Conservation (phyloP, 176 grass and related monocot species). For the Bonia amplexicaulis region DNA sequence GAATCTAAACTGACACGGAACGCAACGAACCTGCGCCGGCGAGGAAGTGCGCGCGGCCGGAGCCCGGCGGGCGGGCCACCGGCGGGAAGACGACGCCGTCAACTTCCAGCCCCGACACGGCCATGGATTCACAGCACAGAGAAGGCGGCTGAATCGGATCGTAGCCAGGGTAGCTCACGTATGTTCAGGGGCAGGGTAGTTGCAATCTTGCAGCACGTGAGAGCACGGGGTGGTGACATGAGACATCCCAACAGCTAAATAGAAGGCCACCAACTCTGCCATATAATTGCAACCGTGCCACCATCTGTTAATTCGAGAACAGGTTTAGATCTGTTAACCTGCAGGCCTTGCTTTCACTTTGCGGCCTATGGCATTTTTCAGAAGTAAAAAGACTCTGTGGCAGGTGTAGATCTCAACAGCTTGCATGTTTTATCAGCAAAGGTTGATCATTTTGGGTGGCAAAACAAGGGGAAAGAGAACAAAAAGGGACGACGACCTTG, state of each 20-base stretch:
- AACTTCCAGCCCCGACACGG: conserved; percentile 33
- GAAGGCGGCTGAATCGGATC: neutral
- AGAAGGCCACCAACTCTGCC: neutral
- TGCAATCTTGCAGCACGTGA: neutral
- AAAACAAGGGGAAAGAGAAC: neutral
- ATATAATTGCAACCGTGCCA: neutral
- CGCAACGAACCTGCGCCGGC: conserved; percentile 51
- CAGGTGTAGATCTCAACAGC: neutral
- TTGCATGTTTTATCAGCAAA: neutral
- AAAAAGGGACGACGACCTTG: neutral
- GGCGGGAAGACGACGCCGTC: conserved; percentile 58
- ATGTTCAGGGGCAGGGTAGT: neutral
- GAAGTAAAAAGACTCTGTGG: neutral
- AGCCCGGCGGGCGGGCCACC: conserved; percentile 33
- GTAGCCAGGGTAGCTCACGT: neutral
- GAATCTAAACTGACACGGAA: neutral
- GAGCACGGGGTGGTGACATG: neutral
- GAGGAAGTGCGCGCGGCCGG: conserved; percentile 43
- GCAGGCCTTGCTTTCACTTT: neutral
- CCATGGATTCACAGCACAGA: neutral
- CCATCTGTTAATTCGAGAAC: neutral
- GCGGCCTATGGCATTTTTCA: neutral
- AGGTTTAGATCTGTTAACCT: neutral
- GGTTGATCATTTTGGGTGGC: neutral
- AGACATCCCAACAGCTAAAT: neutral